These are phyloP conservation scores for Pythium periplocum DNA, from an alignment of 352 stramenopile genomes.

Conservation along the genomic window DNA sequence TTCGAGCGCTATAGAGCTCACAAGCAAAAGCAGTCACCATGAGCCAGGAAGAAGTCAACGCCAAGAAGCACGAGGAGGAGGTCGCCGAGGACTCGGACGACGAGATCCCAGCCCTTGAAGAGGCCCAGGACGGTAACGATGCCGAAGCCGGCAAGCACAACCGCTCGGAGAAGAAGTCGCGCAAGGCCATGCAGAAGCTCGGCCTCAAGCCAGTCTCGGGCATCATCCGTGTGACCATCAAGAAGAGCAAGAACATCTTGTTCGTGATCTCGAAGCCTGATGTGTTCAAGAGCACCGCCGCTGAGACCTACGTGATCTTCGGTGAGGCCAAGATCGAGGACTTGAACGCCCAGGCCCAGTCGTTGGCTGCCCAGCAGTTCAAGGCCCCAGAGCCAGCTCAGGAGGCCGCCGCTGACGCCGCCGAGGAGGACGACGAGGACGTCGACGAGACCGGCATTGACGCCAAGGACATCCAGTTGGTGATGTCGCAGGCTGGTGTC, in stretches of 20 bases:
- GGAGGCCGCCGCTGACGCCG: conserved; percentile 34
- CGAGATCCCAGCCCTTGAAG: conserved; percentile 76
- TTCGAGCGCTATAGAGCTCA: too few relatives aligned
- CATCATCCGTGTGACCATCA: conserved; percentile 97
- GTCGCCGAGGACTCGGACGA: conserved; percentile 63
- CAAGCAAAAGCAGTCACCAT: conserved; percentile 5
- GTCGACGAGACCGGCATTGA: conserved; percentile 96
- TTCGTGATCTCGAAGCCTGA: conserved; percentile 98
- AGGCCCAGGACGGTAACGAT: conserved; percentile 57
- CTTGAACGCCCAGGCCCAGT: conserved; percentile 85
- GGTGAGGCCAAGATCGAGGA: conserved; percentile 99
- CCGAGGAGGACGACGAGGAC: conserved; percentile 85
- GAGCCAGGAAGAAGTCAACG: conserved; percentile 32
- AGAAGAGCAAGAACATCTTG: conserved; percentile 96
- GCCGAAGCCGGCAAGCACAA: conserved; percentile 89
- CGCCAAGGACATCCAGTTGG: conserved; percentile 98
- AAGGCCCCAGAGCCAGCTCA: conserved; percentile 51
- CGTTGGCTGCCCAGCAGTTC: conserved; percentile 90
- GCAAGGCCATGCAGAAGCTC: conserved; percentile 99
- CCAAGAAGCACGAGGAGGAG: conserved; percentile 58
- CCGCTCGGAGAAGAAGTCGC: conserved; percentile 98
- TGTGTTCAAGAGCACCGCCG: conserved; percentile 96
- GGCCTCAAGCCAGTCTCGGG: conserved; percentile 95
- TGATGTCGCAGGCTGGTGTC: conserved; percentile 94
- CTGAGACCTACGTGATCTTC: conserved; percentile 97